Base-by-base conservation (phyloP, 2,329 filamentous ascomycete species). In the Sordariomycetes sp. region DNA sequence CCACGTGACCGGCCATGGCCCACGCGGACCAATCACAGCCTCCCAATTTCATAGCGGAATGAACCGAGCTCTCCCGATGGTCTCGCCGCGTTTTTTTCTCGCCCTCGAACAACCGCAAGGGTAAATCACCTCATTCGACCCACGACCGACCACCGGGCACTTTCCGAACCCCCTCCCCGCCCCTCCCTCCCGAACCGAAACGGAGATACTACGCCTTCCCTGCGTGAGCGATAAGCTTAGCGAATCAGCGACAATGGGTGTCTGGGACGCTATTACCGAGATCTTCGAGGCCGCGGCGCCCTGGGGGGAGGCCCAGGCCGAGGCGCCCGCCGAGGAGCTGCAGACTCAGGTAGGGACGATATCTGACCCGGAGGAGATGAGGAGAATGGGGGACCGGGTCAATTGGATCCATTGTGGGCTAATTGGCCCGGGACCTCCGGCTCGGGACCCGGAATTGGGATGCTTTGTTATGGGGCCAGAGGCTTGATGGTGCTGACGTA, bases 281-380 rank as follows among this genome's bases (percentile, higher is more conserved):
- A 74, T 86, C 68, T 73, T 84, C 67, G 80, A 84, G 73, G 81
- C 81, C 61, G 81, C 79, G 64, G 76, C 78, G 73, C 82, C 82
- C 69, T 86, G 82, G 82, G 76, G 74, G 69, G 77, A 77, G 63
- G 81, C 76, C 64, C 79, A 85, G 70, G 82, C 82, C 64, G 82
- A 86, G 73, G 81, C 82, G 78, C 76, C 82, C 77, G 74, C 84
- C 77, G 75, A 82, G 82, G 75, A 81, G 75, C 72, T 77, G 78
- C 70, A 77, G 76, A 61, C 39, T 53, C 52, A 53, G 56, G 51
- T 57, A 32, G 51, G 51, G 34, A 13, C 2, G 1, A 2, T 52
- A 17, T 13, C 3, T 10, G 28, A 15, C 24, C 24, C 17, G 13
- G 24, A 7, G 51, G 51, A 32, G 8, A 3, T 32, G 7, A 25